Base-by-base conservation (phyloP, 768 basidiomycete genomes). In the Leucosporidium yakuticum region DNA sequence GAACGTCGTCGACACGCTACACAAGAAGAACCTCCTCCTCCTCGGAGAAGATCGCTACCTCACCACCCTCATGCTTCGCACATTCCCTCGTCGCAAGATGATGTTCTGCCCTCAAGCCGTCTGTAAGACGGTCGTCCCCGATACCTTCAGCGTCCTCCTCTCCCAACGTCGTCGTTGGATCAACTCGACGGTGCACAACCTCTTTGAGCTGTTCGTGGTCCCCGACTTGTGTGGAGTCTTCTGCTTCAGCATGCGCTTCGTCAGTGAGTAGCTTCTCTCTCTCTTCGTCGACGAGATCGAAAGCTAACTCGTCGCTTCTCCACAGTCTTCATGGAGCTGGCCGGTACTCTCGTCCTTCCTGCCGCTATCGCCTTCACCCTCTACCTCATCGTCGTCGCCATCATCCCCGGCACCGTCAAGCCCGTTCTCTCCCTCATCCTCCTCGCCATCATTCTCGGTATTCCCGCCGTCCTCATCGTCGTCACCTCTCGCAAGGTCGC, bases 161-260 rank as follows among this genome's bases (percentile, higher is more conserved):
- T 96, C 92, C 6, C 96, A 99, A 78, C 90, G 96, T 75, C 89
- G 95, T 76, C 88, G 96, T 70, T 99, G 96, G 96, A 99, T 99
- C 81, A 99, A 98, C 81, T 97, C 94, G 65, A 99, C 95, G 0
- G 87, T 98, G 49, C 96, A 99, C 81, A 99, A 99, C 76, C 82
- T 98, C 53, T 88, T 89, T n/a, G 95, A 98, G 77, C 83, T 99
- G 66, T 80, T 98, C 39, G 84, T 97, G 60, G 95, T 99, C 31
- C 87, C 94, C 29, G 96, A 99, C 79, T 85, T 98, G n/a, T 99
- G 95, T 74, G 96, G 96, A 57, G 97, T 94, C 4, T 99, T 98
- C 87, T 99, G 96, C 82, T 98, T 99, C 85, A 94, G 91, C 17
- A 97, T 97, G 95, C 94, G 96, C 82, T 97, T 97, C 77, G 92